These are phyloP conservation scores for Saccharomyces hybrid DNA, from an alignment of 1,139 yeast species.

Conservation along the genomic window DNA sequence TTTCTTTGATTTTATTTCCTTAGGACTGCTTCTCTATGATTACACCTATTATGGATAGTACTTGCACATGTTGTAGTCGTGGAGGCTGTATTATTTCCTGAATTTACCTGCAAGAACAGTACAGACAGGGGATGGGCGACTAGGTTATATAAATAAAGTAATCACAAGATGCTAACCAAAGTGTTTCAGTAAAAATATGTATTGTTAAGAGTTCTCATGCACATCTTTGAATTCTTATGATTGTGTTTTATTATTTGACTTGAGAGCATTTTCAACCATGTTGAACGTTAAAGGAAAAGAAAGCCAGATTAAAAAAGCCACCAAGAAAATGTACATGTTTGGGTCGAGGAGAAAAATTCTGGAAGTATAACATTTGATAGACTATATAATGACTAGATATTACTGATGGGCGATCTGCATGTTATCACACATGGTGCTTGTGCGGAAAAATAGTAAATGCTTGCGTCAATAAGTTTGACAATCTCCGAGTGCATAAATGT, in stretches of 20 bases:
- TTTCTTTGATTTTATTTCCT: background rate
- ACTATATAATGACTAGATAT: background rate
- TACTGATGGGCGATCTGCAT: background rate
- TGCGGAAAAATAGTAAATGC: background rate
- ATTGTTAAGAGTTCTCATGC: background rate
- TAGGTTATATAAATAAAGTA: background rate
- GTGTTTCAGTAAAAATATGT: background rate
- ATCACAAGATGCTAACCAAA: background rate
- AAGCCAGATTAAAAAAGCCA: background rate
- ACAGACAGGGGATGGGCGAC: background rate
- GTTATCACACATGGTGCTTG: background rate
- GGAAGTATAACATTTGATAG: background rate
- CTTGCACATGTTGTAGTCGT: background rate
- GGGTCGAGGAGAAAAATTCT: background rate
- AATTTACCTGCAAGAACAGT: background rate
- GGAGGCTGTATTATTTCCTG: background rate
- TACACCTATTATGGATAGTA: background rate
- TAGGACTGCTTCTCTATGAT: too few species aligned
- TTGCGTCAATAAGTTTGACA: background rate
- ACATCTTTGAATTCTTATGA: background rate
- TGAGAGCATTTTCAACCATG: background rate
- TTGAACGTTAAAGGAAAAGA: background rate
- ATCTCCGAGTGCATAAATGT: background rate
- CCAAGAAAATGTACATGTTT: background rate
- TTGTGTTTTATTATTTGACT: background rate